Base-by-base conservation (phyloP, 768 basidiomycete species). In the Serendipita vermifera region DNA sequence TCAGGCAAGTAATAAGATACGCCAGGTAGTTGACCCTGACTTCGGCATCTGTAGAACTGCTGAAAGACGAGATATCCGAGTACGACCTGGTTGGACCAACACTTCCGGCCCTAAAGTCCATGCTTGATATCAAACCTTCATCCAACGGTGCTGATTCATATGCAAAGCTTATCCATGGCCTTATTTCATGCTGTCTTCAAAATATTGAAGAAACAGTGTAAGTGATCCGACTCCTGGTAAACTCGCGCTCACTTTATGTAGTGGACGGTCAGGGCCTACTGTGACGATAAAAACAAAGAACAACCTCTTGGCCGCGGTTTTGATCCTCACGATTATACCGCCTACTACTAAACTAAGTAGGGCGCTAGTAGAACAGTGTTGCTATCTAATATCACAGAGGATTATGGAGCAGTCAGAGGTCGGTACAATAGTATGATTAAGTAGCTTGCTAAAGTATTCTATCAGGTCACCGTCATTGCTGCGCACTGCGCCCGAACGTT, bases 131-230 rank as follows among this genome's bases (percentile, higher is more conserved):
- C 39, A 76, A 73, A 3, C 67, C 73, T 4, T 58, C 67, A 41
- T 57, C 55, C 35, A 54, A 53, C 9, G 68, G 72, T 20, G 60
- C 71, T 15, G 72, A 73, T 41, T 74, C 69, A 14, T 69, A 69
- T 36, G 76, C 78, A 20, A 72, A 75, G 56, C 66, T 85, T 14
- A 69, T 87, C 0, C 85, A 94, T 64, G 87, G 87, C 17, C 68
- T 96, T 17, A 70, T 97, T n/a, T 93, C 89, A 0, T 77, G 83
- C 0, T 91, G 88, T 64, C 69, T 97, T 32, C 71, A 83, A 46
- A 87, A 94, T 64, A 75, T 97, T 22, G 93, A 97, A 63, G 87
- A 83, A 59, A 91, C 96, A 85, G 79, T 91, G 91, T 91, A 53
- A 58, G 81, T 69, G 14, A n/a, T 29, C 40, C 51, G 26, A 58